Evolutionary conservation across 305 asterid species (phyloP), one percentile per base, ranked within the genome.

Genomic region (Solanum hybrid): DNA sequence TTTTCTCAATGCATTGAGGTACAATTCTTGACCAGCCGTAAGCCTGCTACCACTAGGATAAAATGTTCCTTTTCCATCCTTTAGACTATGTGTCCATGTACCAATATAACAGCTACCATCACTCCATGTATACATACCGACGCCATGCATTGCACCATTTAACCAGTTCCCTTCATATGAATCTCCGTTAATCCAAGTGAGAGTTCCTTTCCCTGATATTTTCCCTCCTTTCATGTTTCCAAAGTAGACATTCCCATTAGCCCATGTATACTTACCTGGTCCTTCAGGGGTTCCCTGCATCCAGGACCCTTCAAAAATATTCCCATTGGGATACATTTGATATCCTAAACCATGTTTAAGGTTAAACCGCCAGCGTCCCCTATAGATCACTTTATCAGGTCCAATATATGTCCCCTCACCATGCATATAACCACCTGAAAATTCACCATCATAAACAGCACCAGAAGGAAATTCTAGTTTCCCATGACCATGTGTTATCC

Each of bases 261-360:
- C 92, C 99, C 99, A 98, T 2, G 92, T 92, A 92, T 98, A 97
- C 95, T 97, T 98, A 77, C 99, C 99, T 13, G 97, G 98, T 24
- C 99, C 99, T 92, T 98, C 99, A 0, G 97, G 99, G 40, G 78
- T 88, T 10, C 99, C 99, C 90, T 94, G 97, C 78, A 96, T 96
- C 99, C 99, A 98, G 4, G 99, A 93, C 46, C 99, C 99, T 92
- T 98, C 99, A 89, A 96, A 92, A n/a, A 92, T 88, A 85, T 98
- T 98, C 56, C 97, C 95, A 77, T 94, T 95, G 0, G 99, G 97
- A 89, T 92, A 98, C 88, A 40, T 93, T 85, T 98, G 98, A 93
- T 91, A 93, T 85, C 99, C 99, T 92, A 98, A 92, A 76, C 99
- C 99, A 66, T 98, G 99, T 93, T 96, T 96, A 86, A 95, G 95